These are phyloP conservation scores for Xanthoconium stramineum DNA, from an alignment of 768 basidiomycete species.

Conservation along the genomic window DNA sequence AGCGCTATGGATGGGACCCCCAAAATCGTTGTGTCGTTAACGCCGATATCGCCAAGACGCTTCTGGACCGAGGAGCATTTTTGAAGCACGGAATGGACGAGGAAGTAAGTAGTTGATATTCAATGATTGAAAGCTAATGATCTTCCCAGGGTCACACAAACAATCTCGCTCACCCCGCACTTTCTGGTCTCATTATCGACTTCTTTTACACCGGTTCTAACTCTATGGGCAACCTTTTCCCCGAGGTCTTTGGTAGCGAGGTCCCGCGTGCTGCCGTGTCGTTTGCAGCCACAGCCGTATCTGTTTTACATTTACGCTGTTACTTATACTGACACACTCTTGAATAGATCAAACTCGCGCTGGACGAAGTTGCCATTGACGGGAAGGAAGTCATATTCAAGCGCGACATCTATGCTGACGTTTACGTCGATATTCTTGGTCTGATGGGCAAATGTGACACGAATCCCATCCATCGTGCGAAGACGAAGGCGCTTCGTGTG, in stretches of 20 bases:
- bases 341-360: conserved; percentile 1
- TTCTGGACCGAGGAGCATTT: not conserved
- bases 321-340: not conserved
- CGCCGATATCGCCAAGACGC: not conserved
- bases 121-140: not conserved
- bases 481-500: not conserved
- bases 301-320: not conserved
- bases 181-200: conserved; percentile 3
- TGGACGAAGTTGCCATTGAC: not conserved
- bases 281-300: not conserved
- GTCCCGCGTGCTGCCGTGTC: not conserved
- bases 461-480: not conserved
- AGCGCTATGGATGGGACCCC: not conserved
- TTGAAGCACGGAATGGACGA: not conserved
- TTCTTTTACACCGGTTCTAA: conserved; percentile 5
- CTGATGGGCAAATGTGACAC: not conserved
- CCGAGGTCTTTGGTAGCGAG: conserved; percentile 2
- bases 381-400: conserved; percentile 10
- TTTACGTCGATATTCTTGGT: not conserved
- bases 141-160: conserved; percentile 3
- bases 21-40: not conserved
- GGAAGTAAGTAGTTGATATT: not conserved
- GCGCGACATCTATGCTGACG: not conserved
- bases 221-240: not conserved
- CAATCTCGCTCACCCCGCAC: conserved; percentile 4